Base-by-base conservation (phyloP, 352 stramenopile species). In the Phytopythium cucurbitacearum region DNA sequence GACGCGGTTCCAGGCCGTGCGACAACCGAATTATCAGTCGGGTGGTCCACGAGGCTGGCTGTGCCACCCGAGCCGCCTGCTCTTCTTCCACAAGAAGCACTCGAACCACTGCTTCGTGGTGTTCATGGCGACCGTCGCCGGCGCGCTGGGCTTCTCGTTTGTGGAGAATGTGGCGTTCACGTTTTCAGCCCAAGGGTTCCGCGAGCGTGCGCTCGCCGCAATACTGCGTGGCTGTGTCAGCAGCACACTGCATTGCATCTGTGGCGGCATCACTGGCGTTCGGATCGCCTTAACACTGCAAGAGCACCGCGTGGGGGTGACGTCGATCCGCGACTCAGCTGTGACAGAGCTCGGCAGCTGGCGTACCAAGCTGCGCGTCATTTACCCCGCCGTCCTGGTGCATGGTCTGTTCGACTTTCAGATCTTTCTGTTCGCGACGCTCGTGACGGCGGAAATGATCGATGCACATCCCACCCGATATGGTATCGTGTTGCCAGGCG, bases 401-500 rank as follows among this genome's bases (percentile, higher is more conserved):
- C 81, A 91, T 45, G 79, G 78, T 51, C 61, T 55, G 5, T 91
- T 86, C 48, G 78, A 88, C 46, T 43, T 80, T 5, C 74, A 88
- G 41, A 57, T 81, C 4, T 85, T 91, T 45, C 36, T 86, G 8
- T 34, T 84, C 1, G 71, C 75, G 44, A 62, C 66, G 13, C 40
- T 78, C 7, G 53, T 83, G 12, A 74, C 75, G 3, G 43, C 71
- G 5, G 58, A 73, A 15, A 63, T 71, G 43, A 50, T 65, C 21
- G 53, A 54, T 1, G 46, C 53, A 4, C 55, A 83, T 47, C 71
- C 70, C 9, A 57, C 70, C 2, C n/a, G 64, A 7, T 78, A 78
- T 12, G 64, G 60, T 0, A 12, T 75, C n/a, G 51, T 81, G 5
- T 12, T 81, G n/a, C 74, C 74, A 0, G 56, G 48, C 2, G 49